Evolutionary conservation across 176 grass and related monocot species (phyloP).

Genomic region (Musa itinerans): DNA sequence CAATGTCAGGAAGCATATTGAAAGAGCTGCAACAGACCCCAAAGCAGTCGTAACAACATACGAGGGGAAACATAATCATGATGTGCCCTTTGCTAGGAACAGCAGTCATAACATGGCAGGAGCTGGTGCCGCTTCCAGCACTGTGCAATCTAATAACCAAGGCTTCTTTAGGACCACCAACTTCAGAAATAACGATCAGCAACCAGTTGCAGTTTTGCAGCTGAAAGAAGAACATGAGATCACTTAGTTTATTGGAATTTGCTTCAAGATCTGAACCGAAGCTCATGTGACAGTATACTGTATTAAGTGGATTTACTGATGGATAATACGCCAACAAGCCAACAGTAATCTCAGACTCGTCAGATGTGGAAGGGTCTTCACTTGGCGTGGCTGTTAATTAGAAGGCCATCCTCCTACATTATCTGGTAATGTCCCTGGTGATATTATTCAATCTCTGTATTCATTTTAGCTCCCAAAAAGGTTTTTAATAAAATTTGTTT

Average conservation of each 20-base stretch:
- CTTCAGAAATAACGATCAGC: slow-evolving; percentile 10
- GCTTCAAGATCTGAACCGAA: neutral
- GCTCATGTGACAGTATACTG: no score
- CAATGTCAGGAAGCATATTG: slow-evolving; percentile 78
- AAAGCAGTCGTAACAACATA: slow-evolving; percentile 83
- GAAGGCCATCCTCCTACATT: no score
- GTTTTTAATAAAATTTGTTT: no score
- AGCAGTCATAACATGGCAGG: slow-evolving; percentile 40
- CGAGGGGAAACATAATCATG: slow-evolving; percentile 84
- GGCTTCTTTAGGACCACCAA: slow-evolving; percentile 13
- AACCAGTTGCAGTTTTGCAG: slow-evolving; percentile 34
- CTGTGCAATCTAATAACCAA: slow-evolving; percentile 11
- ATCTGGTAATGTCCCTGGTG: no score
- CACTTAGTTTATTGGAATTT: slow-evolving; percentile 7
- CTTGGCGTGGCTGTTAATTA: no score
- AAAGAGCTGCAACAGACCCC: slow-evolving; percentile 61
- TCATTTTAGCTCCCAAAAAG: no score
- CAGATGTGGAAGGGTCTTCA: no score
- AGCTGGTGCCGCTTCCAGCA: slow-evolving; percentile 24
- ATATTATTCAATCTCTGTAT: no score
- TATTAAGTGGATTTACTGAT: no score
- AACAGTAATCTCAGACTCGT: no score
- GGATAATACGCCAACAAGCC: no score
- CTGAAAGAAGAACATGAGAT: slow-evolving; percentile 74
- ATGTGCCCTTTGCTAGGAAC: slow-evolving; percentile 51